Evolutionary conservation across 2,329 filamentous ascomycete genomes (phyloP).

Genomic region (Sporothrix pallida): DNA sequence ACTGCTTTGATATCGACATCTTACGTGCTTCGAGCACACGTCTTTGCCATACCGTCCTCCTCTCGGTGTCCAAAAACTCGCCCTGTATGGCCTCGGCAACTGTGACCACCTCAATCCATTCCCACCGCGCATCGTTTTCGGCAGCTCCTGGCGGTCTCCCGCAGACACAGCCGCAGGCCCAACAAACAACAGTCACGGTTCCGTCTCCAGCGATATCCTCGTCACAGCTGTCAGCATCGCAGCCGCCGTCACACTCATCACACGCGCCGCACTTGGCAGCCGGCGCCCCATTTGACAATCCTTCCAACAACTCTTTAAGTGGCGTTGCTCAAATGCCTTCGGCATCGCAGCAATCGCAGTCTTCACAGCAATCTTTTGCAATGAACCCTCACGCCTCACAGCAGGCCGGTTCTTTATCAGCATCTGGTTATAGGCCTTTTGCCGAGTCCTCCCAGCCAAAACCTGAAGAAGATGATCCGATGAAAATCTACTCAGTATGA

Average conservation of each 20-base stretch:
- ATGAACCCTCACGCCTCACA: constrained; percentile 61
- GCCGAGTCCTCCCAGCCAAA: constrained; percentile 45
- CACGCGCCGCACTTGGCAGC: constrained; percentile 24
- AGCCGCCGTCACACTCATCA: constrained; percentile 20
- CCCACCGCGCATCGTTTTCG: constrained; percentile 41
- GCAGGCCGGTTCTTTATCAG: constrained; percentile 48
- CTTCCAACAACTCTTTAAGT: constrained; percentile 29
- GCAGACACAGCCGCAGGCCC: constrained; percentile 30
- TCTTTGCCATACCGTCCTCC: background rate
- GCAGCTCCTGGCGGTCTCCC: constrained; percentile 34
- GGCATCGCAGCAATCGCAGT: constrained; percentile 45
- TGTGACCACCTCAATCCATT: constrained; percentile 43
- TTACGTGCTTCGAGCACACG: background rate
- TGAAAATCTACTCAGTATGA: constrained; percentile 68
- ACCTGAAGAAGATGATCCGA: constrained; percentile 50
- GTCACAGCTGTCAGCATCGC: constrained; percentile 21
- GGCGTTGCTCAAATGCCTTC: constrained; percentile 39
- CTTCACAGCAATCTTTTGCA: constrained; percentile 61
- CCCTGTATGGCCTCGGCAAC: constrained; percentile 48
- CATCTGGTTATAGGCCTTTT: constrained; percentile 49
- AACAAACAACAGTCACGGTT: constrained; percentile 24
- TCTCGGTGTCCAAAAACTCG: background rate
- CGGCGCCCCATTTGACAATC: constrained; percentile 37
- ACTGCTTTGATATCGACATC: background rate
- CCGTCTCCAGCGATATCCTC: constrained; percentile 19